phyloP scores from a whole-genome alignment of 768 basidiomycete species.

The Tulasnella sp. region DNA sequence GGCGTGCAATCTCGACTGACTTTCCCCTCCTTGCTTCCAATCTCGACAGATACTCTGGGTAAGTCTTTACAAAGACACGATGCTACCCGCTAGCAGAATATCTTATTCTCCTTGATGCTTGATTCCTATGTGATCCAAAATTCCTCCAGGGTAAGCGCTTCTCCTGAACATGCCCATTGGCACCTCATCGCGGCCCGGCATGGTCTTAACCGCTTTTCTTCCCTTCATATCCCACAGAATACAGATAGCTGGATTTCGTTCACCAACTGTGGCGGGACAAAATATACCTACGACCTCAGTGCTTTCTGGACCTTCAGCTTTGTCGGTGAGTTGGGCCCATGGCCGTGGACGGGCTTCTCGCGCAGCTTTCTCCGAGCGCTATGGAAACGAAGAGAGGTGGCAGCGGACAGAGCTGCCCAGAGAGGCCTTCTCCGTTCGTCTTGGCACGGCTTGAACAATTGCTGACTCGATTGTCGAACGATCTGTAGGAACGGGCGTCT shows the following conservation, averaged over 20 bases:
- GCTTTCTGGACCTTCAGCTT: conserved; percentile 16
- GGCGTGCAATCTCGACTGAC: conserved; percentile 10
- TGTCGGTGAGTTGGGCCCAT: conserved; percentile 8
- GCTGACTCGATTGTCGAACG: background rate
- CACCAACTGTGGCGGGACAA: conserved; percentile 27
- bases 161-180: background rate
- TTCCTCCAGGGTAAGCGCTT: conserved; percentile 14
- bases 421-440: background rate
- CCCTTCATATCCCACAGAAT: background rate
- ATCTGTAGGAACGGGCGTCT: conserved; percentile 24
- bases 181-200: background rate
- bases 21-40: background rate
- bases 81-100: background rate
- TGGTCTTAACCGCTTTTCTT: background rate
- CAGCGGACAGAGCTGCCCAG: background rate
- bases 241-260: background rate
- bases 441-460: background rate
- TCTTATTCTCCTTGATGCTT: background rate
- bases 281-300: conserved; percentile 10
- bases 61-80: background rate
- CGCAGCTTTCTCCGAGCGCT: conserved; percentile 1
- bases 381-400: background rate
- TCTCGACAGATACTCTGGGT: conserved; percentile 11
- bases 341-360: background rate
- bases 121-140: background rate